These are phyloP conservation scores for Podaxis rugospora DNA, from an alignment of 768 basidiomycete species.

Conservation along the genomic window DNA sequence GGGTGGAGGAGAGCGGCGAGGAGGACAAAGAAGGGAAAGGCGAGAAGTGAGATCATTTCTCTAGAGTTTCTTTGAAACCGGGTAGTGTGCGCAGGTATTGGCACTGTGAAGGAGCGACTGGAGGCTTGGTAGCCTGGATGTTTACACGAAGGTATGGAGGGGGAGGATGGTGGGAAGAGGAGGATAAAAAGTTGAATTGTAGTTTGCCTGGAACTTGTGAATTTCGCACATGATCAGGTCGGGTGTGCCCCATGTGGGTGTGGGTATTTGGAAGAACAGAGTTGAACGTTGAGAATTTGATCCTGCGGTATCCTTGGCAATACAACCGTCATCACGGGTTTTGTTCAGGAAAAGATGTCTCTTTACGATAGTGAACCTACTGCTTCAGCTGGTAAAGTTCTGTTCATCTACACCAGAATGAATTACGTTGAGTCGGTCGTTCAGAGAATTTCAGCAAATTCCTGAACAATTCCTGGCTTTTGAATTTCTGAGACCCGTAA, in stretches of 20 bases:
- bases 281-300: background rate
- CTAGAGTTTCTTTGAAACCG: background rate
- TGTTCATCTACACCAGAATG: background rate
- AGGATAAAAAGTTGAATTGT: constrained; percentile 6
- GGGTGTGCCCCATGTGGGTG: background rate
- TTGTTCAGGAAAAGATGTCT: background rate
- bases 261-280: background rate
- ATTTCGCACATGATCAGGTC: constrained; percentile 1
- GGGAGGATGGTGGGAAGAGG: constrained; percentile 13
- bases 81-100: background rate
- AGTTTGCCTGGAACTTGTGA: background rate
- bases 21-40: background rate
- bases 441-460: background rate
- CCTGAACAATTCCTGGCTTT: background rate
- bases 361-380: background rate
- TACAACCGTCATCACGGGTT: background rate
- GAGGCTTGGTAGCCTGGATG: constrained; percentile 23
- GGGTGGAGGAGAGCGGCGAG: constrained; percentile 4
- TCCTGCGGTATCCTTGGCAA: constrained; percentile 19
- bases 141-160: background rate
- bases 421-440: too few species aligned
- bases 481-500: background rate
- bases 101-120: constrained; percentile 29
- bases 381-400: background rate
- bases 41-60: background rate